A percentile compares a stretch with the other conserved stretches of the same genome.
These are phyloP conservation scores for Trichocomaceae sp. DNA, from an alignment of 2,329 filamentous ascomycete genomes.

Conservation along the genomic window DNA sequence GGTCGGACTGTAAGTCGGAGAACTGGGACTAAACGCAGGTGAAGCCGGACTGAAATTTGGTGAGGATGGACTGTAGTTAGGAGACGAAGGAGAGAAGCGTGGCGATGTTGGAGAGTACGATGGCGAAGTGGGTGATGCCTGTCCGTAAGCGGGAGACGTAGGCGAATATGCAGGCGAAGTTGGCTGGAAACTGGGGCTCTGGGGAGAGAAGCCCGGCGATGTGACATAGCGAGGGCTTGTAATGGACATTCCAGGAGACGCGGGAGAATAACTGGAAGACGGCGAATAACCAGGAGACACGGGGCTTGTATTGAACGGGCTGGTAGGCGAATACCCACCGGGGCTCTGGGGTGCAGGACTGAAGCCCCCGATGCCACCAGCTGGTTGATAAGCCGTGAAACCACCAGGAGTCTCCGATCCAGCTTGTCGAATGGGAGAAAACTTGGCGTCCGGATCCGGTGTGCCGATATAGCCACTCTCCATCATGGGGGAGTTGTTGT, in stretches of 20 bases:
- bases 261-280: slow-evolving; percentile 62
- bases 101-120: slow-evolving; percentile 51
- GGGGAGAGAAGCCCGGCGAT: slow-evolving; percentile 49
- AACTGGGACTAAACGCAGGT: slow-evolving; percentile 50
- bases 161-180: slow-evolving; percentile 65
- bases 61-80: slow-evolving; percentile 55
- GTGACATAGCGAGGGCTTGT: slow-evolving; percentile 52
- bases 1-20: slow-evolving; percentile 53
- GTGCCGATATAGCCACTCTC: slow-evolving; percentile 58
- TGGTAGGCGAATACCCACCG: slow-evolving; percentile 57
- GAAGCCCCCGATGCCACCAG: slow-evolving; percentile 58
- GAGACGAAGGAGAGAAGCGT: slow-evolving; percentile 52
- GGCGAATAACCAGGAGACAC: slow-evolving; percentile 63
- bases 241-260: slow-evolving; percentile 59
- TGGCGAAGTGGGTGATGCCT: slow-evolving; percentile 57
- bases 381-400: slow-evolving; percentile 61
- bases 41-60: slow-evolving; percentile 50
- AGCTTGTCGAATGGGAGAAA: slow-evolving; percentile 68
- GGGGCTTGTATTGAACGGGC: slow-evolving; percentile 68
- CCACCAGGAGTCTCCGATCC: slow-evolving; percentile 54
- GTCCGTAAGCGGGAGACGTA: slow-evolving; percentile 64
- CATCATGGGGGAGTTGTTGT: slow-evolving; percentile 59
- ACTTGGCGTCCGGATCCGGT: slow-evolving; percentile 53
- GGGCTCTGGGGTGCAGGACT: slow-evolving; percentile 66
- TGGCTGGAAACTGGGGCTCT: slow-evolving; percentile 48